These are phyloP conservation scores for Sporothrix mexicana DNA, from an alignment of 2,329 filamentous ascomycete species.

Conservation along the genomic window DNA sequence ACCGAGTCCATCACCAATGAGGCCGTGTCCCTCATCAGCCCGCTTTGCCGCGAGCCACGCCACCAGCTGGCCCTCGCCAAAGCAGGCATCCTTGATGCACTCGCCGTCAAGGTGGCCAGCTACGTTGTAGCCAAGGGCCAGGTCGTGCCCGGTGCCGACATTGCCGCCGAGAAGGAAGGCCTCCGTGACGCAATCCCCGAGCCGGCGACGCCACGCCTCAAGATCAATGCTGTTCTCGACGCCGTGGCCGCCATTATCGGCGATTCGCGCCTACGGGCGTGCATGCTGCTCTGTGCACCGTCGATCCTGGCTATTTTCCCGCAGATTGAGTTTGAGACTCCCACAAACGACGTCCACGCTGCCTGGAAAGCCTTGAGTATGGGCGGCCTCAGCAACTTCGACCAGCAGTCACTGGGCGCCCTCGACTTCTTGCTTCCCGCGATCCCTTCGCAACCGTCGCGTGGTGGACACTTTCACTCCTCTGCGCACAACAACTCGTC, in stretches of 20 bases:
- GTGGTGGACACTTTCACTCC: constrained; percentile 35
- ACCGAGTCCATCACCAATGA: constrained; percentile 61
- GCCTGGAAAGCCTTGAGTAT: constrained; percentile 61
- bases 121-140: constrained; percentile 72
- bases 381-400: constrained; percentile 55
- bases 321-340: constrained; percentile 57
- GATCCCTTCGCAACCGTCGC: constrained; percentile 52
- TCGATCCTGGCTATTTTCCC: constrained; percentile 73
- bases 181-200: constrained; percentile 64
- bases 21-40: constrained; percentile 58
- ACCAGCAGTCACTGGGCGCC: constrained; percentile 55
- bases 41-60: constrained; percentile 69
- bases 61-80: constrained; percentile 76
- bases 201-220: constrained; percentile 63
- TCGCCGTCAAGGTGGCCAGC: constrained; percentile 74
- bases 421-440: constrained; percentile 71
- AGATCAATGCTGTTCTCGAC: constrained; percentile 73
- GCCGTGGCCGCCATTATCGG: constrained; percentile 78
- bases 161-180: constrained; percentile 59
- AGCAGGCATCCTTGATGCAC: constrained; percentile 75
- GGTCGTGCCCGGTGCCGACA: constrained; percentile 69
- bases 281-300: constrained; percentile 71
- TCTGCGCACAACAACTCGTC: constrained; percentile 46
- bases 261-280: constrained; percentile 78
- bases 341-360: constrained; percentile 54